Base-by-base conservation (phyloP, 352 stramenopile species). In the Blastocystis sp. region DNA sequence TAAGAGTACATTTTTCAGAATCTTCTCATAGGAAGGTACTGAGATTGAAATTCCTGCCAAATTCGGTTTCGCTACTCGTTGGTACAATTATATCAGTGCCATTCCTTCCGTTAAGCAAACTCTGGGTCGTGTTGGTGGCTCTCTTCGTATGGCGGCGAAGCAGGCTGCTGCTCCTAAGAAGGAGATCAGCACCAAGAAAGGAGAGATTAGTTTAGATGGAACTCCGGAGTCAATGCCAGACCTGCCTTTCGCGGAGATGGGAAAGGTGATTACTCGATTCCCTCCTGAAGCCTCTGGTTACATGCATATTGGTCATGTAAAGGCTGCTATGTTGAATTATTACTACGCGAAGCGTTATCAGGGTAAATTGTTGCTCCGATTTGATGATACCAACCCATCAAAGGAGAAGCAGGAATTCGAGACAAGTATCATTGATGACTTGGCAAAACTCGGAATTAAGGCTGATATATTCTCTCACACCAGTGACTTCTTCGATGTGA, bases 381-480 rank as follows among this genome's bases (percentile, higher is more conserved):
- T 99, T 87, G 97, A 99, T 90, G 97, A 99, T 92, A 99, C 97
- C 39, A 99, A 99, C 91, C 97, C 97, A 16, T 95, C 91, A 88
- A 99, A 99, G 90, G 97, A 99, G 92, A 98, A 98, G 91, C 95
- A 98, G 77, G 97, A 99, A 90, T 99, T 97, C 87, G 95, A 98
- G 91, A 92, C 97, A 88, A 95, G 91, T 88, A 97, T 97, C 89
- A 85, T 97, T 35, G 88, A 93, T 29, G 94, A 97, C 87, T 88
- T 98, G 12, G 91, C 91, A 83, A 90, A 90, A 0, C 90, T 97
- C 42, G 92, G 94, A 78, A 88, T 93, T 35, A 83, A 90, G 57
- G 90, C 90, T 3, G 91, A 95, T 89, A 87, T 93, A 27, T 89
- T 95, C 12, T 97, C 93, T n/a, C 97, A 98, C 90, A 99, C 97